A percentile compares a stretch with the other conserved stretches of the same genome.
Conservation (phyloP, 2,329 filamentous ascomycete genomes). For the Exophiala phaeomuriformis region DNA sequence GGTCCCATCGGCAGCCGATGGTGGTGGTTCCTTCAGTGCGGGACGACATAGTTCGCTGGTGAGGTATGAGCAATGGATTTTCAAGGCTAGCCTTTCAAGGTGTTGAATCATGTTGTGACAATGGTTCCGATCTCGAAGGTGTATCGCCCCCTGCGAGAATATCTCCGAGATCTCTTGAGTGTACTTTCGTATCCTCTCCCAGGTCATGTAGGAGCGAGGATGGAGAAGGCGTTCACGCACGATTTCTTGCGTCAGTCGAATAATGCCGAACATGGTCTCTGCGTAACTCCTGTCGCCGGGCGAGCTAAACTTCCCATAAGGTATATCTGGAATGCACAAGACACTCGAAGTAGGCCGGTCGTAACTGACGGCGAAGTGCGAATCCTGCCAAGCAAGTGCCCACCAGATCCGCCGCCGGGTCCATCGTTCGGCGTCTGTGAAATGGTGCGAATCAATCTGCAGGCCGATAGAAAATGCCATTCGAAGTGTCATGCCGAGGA, state of each 20-base stretch:
- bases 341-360: slow-evolving; percentile 52
- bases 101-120: slow-evolving; percentile 43
- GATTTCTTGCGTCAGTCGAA: slow-evolving; percentile 48
- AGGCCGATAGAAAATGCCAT: slow-evolving; percentile 55
- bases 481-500: slow-evolving; percentile 54
- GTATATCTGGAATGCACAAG: slow-evolving; percentile 46
- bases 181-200: slow-evolving; percentile 50
- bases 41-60: slow-evolving; percentile 56
- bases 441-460: slow-evolving; percentile 51
- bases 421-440: slow-evolving; percentile 44
- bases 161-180: slow-evolving; percentile 52
- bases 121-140: slow-evolving; percentile 48
- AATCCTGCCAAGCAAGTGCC: slow-evolving; percentile 60
- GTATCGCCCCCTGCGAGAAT: slow-evolving; percentile 51
- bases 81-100: slow-evolving; percentile 53
- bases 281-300: slow-evolving; percentile 50
- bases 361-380: slow-evolving; percentile 56
- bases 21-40: slow-evolving; percentile 45
- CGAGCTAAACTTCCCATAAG: slow-evolving; percentile 42
- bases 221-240: slow-evolving; percentile 51
- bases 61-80: slow-evolving; percentile 56
- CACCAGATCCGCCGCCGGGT: slow-evolving; percentile 45
- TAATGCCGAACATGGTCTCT: slow-evolving; percentile 52
- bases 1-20: slow-evolving; percentile 34
- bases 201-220: slow-evolving; percentile 47